Percentiles rank a stretch among this genome's conserved stretches.
These are phyloP conservation scores for Trypanosomatidae sp. DNA, from an alignment of 208 protist species.

Conservation along the genomic window DNA sequence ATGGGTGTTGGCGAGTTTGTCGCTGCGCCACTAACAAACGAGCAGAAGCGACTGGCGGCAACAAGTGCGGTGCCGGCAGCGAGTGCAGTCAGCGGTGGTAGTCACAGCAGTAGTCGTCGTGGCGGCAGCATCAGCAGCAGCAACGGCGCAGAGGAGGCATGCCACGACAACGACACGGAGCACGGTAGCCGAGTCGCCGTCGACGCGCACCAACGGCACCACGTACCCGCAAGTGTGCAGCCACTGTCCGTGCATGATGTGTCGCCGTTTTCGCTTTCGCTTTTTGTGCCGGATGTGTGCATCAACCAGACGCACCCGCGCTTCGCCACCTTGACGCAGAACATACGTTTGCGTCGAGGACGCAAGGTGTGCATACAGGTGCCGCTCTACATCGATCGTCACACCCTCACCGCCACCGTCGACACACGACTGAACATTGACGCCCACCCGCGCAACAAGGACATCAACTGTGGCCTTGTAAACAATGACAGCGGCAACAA, in stretches of 20 bases:
- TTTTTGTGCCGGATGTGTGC: constrained; percentile 94
- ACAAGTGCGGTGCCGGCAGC: too few relatives aligned
- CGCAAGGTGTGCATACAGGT: constrained; percentile 94
- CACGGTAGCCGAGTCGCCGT: too few relatives aligned
- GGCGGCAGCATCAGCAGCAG: too few relatives aligned
- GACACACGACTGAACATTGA: constrained; percentile 78
- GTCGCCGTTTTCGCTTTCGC: constrained; percentile 73
- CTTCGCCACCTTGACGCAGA: constrained; percentile 93
- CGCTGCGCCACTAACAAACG: too few relatives aligned
- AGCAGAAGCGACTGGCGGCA: constrained; percentile 8
- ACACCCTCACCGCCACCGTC: constrained; percentile 77
- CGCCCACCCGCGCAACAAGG: constrained; percentile 42
- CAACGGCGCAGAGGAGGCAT: constrained; percentile 1
- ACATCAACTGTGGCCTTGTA: constrained; percentile 51
- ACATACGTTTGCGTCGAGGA: constrained; percentile 93
- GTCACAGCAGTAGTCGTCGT: too few relatives aligned
- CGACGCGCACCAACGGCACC: too few relatives aligned
- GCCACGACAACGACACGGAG: too few relatives aligned
- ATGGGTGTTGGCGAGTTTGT: constrained; percentile 85
- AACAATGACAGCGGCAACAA: constrained; percentile 22
- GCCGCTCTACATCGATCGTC: constrained; percentile 91
- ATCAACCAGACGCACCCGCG: constrained; percentile 96
- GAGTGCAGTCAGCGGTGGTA: too few relatives aligned
- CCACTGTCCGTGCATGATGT: constrained; percentile 13
- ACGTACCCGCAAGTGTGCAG: too few relatives aligned